These are phyloP conservation scores for Colletotrichum phormii DNA, from an alignment of 2,329 filamentous ascomycete genomes.

Conservation along the genomic window DNA sequence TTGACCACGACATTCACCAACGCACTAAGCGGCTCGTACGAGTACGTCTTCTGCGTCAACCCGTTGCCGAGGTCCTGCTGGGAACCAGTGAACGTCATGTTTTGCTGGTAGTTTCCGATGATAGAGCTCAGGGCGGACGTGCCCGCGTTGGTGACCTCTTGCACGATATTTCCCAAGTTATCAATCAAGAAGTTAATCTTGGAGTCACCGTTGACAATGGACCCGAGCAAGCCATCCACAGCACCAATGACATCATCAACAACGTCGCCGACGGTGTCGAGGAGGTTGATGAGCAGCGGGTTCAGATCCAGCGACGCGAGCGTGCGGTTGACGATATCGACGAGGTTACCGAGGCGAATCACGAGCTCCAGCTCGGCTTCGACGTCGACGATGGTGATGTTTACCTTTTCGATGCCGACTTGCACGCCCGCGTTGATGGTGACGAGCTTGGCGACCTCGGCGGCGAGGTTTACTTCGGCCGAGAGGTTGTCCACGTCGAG, in stretches of 20 bases:
- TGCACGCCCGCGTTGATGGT: slow-evolving; percentile 65
- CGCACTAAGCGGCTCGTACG: slow-evolving; percentile 60
- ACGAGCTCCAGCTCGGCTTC: slow-evolving; percentile 69
- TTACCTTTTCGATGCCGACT: slow-evolving; percentile 61
- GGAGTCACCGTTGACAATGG: slow-evolving; percentile 66
- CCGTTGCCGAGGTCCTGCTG: slow-evolving; percentile 46
- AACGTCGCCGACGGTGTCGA: slow-evolving; percentile 64
- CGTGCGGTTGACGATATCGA: slow-evolving; percentile 71
- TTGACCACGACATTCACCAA: slow-evolving; percentile 68
- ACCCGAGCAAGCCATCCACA: slow-evolving; percentile 69
- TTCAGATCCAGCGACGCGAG: slow-evolving; percentile 70
- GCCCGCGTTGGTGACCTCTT: slow-evolving; percentile 63
- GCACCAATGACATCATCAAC: slow-evolving; percentile 66
- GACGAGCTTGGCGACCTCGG: slow-evolving; percentile 69
- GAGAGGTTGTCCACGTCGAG: slow-evolving; percentile 68
- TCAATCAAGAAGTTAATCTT: slow-evolving; percentile 68
- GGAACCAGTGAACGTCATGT: slow-evolving; percentile 66
- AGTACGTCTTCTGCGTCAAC: slow-evolving; percentile 62
- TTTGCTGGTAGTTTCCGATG: slow-evolving; percentile 67
- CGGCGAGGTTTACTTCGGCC: slow-evolving; percentile 70
- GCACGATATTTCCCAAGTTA: slow-evolving; percentile 72
- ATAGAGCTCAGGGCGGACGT: slow-evolving; percentile 60
- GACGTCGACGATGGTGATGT: slow-evolving; percentile 72
- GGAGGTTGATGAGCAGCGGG: slow-evolving; percentile 66
- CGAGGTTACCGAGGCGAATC: slow-evolving; percentile 69